Conservation (phyloP, 495 filamentous ascomycete species). For the Aspergillus funiculosus region DNA sequence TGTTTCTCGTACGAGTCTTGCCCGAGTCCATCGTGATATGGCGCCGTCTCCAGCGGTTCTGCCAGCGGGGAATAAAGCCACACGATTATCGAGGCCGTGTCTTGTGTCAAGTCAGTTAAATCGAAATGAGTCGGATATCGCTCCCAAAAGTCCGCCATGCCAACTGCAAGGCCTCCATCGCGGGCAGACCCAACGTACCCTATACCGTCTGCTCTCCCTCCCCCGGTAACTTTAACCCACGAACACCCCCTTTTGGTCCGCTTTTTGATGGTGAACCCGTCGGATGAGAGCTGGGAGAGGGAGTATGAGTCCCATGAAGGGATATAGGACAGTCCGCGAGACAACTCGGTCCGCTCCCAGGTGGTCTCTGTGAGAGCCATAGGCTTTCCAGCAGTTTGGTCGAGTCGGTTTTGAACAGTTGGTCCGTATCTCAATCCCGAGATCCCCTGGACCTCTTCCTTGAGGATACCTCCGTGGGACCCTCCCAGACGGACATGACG, state of each 20-base stretch:
- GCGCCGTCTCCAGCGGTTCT: conserved; percentile 41
- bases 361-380: conserved; percentile 25
- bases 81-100: conserved; percentile 36
- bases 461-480: conserved; percentile 31
- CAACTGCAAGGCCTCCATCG: conserved; percentile 41
- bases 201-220: conserved; percentile 38
- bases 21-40: conserved; percentile 46
- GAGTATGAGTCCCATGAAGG: conserved; percentile 45
- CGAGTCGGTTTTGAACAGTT: conserved; percentile 24
- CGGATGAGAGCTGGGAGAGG: conserved; percentile 41
- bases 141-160: conserved; percentile 49
- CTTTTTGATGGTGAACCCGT: conserved; percentile 48
- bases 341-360: conserved; percentile 35
- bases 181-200: conserved; percentile 44
- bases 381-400: conserved; percentile 31
- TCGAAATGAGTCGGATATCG: conserved; percentile 44
- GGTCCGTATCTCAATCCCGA: conserved; percentile 39
- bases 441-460: conserved; percentile 39
- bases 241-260: conserved; percentile 41
- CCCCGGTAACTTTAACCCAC: conserved; percentile 47
- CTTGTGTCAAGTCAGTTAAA: conserved; percentile 28
- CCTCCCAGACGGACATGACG: conserved; percentile 38
- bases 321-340: conserved; percentile 36
- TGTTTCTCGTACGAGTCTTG: conserved; percentile 43
- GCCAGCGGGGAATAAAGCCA: conserved; percentile 48